These are phyloP conservation scores for Andrographis paniculata DNA, from an alignment of 305 asterid species.

Conservation along the genomic window DNA sequence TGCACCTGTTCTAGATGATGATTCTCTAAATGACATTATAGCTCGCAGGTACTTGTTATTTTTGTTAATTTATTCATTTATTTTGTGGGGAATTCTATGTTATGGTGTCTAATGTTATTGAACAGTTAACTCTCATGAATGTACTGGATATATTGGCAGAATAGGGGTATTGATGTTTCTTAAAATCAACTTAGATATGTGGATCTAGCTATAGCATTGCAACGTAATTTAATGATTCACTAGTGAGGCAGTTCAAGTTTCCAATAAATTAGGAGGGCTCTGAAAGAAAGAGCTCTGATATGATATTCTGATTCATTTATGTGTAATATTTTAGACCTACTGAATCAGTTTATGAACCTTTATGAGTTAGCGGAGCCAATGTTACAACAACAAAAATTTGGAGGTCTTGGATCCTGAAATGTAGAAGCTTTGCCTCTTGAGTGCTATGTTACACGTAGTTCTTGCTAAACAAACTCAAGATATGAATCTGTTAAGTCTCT, in stretches of 20 bases:
- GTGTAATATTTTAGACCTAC: constrained; percentile 5
- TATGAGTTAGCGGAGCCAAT: not conserved
- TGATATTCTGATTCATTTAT: not conserved
- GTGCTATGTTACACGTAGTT: constrained; percentile 5
- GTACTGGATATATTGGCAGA: too few species aligned
- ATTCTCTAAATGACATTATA: constrained; percentile 84
- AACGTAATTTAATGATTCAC: too few species aligned
- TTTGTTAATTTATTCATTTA: too few species aligned
- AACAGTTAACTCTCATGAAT: too few species aligned
- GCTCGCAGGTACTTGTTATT: constrained; percentile 76
- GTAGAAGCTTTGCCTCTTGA: not conserved
- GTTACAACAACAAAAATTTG: constrained; percentile 10
- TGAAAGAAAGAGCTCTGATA: not conserved
- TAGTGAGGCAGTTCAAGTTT: too few species aligned
- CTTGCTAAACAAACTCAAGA: not conserved
- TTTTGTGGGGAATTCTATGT: too few species aligned
- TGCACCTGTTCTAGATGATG: constrained; percentile 94
- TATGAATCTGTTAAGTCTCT: too few species aligned
- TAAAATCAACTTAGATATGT: too few species aligned
- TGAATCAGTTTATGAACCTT: constrained; percentile 2
- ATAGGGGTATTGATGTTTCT: too few species aligned
- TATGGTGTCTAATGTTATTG: too few species aligned
- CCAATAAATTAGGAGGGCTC: too few species aligned
- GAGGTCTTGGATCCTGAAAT: constrained; percentile 2
- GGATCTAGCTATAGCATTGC: too few species aligned